Conservation (phyloP, 139 green algal genomes). For the Micractinium sp. region DNA sequence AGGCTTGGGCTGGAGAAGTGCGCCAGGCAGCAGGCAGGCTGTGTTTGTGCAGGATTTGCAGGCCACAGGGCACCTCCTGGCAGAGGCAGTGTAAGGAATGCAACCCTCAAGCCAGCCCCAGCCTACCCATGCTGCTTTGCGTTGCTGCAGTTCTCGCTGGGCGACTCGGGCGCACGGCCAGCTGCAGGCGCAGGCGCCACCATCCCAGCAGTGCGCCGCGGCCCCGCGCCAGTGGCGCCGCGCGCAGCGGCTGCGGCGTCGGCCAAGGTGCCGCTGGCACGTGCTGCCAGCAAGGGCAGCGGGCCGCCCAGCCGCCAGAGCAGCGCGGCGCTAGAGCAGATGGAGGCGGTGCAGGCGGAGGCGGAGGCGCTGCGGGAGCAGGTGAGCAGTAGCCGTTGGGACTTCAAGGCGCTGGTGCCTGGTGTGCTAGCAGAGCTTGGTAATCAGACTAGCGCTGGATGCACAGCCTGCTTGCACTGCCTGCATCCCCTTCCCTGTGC, state of each 20-base stretch:
- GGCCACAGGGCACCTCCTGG: no score
- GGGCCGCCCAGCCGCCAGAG: not conserved
- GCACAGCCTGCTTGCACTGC: not conserved
- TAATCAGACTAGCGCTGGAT: not conserved
- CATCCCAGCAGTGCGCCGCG: slow-evolving; percentile 24
- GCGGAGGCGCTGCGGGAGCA: slow-evolving; percentile 23
- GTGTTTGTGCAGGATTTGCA: not conserved
- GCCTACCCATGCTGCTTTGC: not conserved
- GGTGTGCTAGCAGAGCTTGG: no score
- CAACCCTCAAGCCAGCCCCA: not conserved
- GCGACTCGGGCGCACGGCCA: not conserved
- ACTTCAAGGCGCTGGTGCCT: no score
- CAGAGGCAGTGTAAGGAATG: no score
- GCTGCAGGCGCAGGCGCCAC: not conserved
- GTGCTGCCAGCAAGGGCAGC: not conserved
- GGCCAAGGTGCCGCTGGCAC: slow-evolving; percentile 13
- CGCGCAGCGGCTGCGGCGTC: not conserved
- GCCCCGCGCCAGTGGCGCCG: slow-evolving; percentile 5
- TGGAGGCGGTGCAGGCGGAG: slow-evolving; percentile 35
- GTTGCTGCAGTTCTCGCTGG: slow-evolving; percentile 11
- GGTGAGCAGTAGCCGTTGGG: not conserved
- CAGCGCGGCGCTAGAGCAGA: slow-evolving; percentile 33
- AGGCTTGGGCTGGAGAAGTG: not conserved
- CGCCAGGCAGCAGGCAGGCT: not conserved
- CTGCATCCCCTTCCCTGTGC: not conserved